Evolutionary conservation across 352 stramenopile genomes (phyloP), one percentile per base, ranked within the genome.

Genomic region (Pythium brachiatum): DNA sequence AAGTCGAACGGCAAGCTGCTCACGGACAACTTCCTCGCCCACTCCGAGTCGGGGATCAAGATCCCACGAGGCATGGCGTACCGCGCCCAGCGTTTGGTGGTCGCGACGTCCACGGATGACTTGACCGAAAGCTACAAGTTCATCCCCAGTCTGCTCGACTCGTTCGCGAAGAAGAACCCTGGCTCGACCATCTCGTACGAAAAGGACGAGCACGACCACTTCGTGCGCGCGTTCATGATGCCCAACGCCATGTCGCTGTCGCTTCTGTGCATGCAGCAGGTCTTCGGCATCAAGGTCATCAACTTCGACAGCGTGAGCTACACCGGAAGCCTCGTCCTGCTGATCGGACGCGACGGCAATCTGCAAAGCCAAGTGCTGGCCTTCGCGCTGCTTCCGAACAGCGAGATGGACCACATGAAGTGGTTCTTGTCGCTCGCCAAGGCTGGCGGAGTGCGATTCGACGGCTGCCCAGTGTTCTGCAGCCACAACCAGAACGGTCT

Each of bases 81-180:
- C 21, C 80, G 81, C n/a, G 84, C 84, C 0, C 76, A 89, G 48
- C 74, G 76, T 7, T 58, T 94, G 9, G 82, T 89, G 2, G 81
- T 89, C n/a, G 73, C 73, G 0, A 78, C 76, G n/a, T 86, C 84
- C 0, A 85, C 78, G 6, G 82, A 92, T 39, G 82, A 94, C 48
- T 65, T 94, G 23, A 81, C 79, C 0, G 82, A 92, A 54, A 91
- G 81, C 66, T 94, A 94, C 73, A 90, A 90, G 65, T 86, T 90
- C 52, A 85, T 94, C 23, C 81, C 84, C 21, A 89, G 78, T 32
- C 55, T 94, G 23, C 66, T 92, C 9, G 75, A 89, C 36, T 86
- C 81, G 7, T 92, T 90, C 62, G 70, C 65, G 9, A 83, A 78
- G 51, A 89, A 89, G 63, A 94, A 94, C 57, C 75, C 82, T 11